phyloP scores from a whole-genome alignment of 495 filamentous ascomycete genomes.

The Daldinia loculata region DNA sequence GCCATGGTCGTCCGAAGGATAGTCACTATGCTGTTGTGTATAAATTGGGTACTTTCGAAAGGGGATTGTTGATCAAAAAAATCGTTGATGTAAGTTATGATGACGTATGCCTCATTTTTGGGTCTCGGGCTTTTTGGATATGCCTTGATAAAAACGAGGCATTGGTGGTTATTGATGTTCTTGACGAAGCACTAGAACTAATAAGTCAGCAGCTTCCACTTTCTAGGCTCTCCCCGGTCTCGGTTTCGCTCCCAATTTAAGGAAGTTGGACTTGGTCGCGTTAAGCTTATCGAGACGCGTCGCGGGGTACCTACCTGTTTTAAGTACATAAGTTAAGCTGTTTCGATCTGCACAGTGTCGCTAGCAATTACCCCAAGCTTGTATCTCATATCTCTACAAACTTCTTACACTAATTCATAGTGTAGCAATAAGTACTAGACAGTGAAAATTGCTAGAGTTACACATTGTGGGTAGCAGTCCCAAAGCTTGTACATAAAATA shows the following conservation, averaged over 20 bases:
- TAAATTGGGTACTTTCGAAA: background rate
- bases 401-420: background rate
- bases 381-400: background rate
- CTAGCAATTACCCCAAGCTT: background rate
- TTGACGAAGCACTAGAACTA: background rate
- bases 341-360: slow-evolving; percentile 10
- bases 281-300: slow-evolving; percentile 24
- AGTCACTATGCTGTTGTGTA: background rate
- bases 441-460: background rate
- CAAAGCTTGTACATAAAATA: no score
- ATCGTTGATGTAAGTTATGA: background rate
- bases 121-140: background rate
- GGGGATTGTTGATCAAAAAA: background rate
- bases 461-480: background rate
- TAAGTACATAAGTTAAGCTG: no score
- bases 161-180: background rate
- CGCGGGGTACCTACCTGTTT: slow-evolving; percentile 17
- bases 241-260: background rate
- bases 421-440: background rate
- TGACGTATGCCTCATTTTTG: background rate
- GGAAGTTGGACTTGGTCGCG: slow-evolving; percentile 15
- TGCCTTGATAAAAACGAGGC: background rate
- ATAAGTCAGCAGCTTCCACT: background rate
- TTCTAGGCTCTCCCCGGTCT: background rate
- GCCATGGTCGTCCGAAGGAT: slow-evolving; percentile 60